Percentiles rank a stretch among this genome's conserved stretches.
These are phyloP conservation scores for Boeremia exigua DNA, from an alignment of 2,329 filamentous ascomycete species.

Conservation along the genomic window DNA sequence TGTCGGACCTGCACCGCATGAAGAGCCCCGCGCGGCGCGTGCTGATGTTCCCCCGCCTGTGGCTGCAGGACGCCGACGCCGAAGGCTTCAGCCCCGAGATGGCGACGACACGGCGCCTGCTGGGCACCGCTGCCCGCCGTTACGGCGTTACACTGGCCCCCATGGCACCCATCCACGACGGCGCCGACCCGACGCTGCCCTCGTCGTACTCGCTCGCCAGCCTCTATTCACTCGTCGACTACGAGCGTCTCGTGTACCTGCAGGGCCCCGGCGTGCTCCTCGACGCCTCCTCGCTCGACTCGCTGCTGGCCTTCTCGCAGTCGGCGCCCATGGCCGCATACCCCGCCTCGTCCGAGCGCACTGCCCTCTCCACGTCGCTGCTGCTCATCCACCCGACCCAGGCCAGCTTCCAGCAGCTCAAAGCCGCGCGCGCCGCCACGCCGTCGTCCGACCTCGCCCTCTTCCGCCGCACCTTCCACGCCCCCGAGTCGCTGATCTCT, in stretches of 20 bases:
- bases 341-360: constrained; percentile 40
- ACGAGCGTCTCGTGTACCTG: constrained; percentile 54
- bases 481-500: constrained; percentile 45
- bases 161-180: constrained; percentile 49
- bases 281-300: constrained; percentile 55
- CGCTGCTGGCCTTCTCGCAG: constrained; percentile 50
- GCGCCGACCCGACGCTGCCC: constrained; percentile 39
- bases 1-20: constrained; percentile 53
- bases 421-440: constrained; percentile 31
- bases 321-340: constrained; percentile 45
- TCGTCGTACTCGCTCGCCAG: constrained; percentile 54
- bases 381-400: constrained; percentile 46
- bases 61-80: constrained; percentile 44
- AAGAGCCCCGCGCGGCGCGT: constrained; percentile 55
- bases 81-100: constrained; percentile 51
- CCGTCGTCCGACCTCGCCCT: constrained; percentile 42
- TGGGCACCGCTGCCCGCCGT: constrained; percentile 54
- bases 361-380: constrained; percentile 46
- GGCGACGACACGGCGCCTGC: constrained; percentile 52
- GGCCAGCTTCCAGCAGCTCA: constrained; percentile 40
- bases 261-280: constrained; percentile 54
- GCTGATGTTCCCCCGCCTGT: constrained; percentile 53
- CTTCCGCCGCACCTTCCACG: constrained; percentile 41
- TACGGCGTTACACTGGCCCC: constrained; percentile 55
- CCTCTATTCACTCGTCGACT: constrained; percentile 52